Evolutionary conservation across 352 stramenopile species (phyloP).

Genomic region (Globisporangium perplexum): DNA sequence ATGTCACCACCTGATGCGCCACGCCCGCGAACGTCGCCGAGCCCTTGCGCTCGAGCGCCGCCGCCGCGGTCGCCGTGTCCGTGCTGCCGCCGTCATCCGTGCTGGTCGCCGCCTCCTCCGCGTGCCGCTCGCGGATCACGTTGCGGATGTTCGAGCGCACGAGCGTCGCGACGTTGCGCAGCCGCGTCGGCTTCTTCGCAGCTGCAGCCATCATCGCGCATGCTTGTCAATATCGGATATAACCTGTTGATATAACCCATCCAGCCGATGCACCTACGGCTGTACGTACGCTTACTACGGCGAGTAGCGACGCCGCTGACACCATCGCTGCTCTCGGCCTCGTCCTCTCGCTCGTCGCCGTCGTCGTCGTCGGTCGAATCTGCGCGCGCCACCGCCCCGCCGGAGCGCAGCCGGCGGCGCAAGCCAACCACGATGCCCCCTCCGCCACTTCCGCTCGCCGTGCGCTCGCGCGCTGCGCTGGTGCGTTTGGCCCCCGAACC

Average conservation of each 20-base stretch:
- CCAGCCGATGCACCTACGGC: not conserved
- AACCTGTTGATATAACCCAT: no score
- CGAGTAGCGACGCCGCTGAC: no score
- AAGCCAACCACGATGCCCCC: constrained; percentile 11
- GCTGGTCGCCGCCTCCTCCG: constrained; percentile 7
- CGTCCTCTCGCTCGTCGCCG: not conserved
- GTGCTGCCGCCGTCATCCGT: constrained; percentile 4
- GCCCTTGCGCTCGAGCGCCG: constrained; percentile 19
- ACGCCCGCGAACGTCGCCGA: constrained; percentile 60
- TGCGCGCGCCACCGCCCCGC: constrained; percentile 5
- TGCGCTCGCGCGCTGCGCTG: constrained; percentile 13
- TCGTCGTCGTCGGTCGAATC: constrained; percentile 28
- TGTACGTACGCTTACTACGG: constrained; percentile 8
- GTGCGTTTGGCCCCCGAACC: constrained; percentile 12
- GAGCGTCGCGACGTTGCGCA: constrained; percentile 58
- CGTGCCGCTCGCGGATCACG: constrained; percentile 13
- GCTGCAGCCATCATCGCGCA: not conserved
- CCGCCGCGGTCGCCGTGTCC: not conserved
- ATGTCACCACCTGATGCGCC: constrained; percentile 67
- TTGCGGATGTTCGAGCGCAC: constrained; percentile 57
- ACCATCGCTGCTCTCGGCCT: constrained; percentile 3
- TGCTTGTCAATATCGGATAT: no score
- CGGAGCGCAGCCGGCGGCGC: constrained; percentile 7
- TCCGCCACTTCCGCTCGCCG: constrained; percentile 20
- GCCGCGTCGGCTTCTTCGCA: constrained; percentile 27